Conservation (phyloP, 306 rosid species). For the Vigna nakashimae region DNA sequence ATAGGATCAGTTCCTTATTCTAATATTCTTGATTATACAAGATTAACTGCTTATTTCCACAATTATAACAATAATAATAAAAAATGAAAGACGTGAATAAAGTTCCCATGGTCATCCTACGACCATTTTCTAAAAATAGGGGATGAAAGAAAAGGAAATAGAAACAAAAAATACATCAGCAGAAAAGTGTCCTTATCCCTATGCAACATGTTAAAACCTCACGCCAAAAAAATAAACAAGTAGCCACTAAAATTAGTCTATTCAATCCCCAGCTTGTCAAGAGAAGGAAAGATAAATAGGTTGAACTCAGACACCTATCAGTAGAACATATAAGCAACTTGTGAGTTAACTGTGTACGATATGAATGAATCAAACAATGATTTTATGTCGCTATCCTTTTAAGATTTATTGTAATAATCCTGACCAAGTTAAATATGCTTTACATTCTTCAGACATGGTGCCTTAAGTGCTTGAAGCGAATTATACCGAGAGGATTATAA, state of each 20-base stretch:
- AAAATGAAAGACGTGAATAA: constrained; percentile 4
- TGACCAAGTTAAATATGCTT: background rate
- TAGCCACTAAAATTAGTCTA: constrained; percentile 17
- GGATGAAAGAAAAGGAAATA: constrained; percentile 24
- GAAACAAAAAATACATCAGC: constrained; percentile 29
- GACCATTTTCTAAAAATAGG: background rate
- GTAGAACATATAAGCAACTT: constrained; percentile 23
- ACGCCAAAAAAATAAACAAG: background rate
- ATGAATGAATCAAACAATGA: background rate
- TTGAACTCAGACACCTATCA: background rate
- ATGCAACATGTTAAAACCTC: constrained; percentile 6
- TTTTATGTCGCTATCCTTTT: constrained; percentile 3
- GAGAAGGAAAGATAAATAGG: constrained; percentile 2
- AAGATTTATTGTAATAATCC: constrained; percentile 11
- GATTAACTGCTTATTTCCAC: too few species aligned
- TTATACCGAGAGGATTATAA: background rate
- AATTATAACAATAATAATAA: background rate
- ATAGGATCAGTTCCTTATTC: too few species aligned
- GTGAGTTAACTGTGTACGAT: constrained; percentile 14
- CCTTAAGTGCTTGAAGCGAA: constrained; percentile 9
- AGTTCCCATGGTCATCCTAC: constrained; percentile 11
- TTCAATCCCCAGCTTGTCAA: background rate
- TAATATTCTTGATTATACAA: too few species aligned
- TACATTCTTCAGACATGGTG: background rate
- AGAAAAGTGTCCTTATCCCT: constrained; percentile 5